Base-by-base conservation (phyloP, 495 filamentous ascomycete species). In the Penicillium simplicissimum region DNA sequence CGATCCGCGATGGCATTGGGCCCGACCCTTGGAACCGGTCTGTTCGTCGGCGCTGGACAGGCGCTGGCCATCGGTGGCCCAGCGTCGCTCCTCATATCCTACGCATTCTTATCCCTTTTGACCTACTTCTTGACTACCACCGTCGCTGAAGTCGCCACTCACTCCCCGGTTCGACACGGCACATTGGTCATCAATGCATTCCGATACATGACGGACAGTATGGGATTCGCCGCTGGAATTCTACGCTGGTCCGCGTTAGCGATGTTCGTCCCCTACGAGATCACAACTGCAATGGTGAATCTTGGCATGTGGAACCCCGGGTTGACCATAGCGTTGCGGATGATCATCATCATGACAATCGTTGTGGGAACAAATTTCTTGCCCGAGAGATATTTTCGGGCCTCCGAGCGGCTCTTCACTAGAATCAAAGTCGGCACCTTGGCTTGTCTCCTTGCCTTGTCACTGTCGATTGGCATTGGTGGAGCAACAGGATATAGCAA, bases 201-300 rank as follows among this genome's bases (percentile, higher is more conserved):
- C 62, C 79, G 75, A 48, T 84, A 85, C 60, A 73, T 80, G 36
- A 79, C 76, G n/a, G 71, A 67, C 48, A 81, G 77, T 54, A 38
- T 85, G 23, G 84, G 80, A 14, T 77, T 80, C 53, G 73, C 88
- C n/a, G 72, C 87, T n/a, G 83, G 84, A 3, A 85, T 78, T 75
- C 80, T 82, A 43, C 85, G 82, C 52, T 87, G 85, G 82, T 82
- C 79, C 57, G 74, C 78, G 34, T 71, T 80, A 64, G 85, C 90
- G 48, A 90, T 96, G 67, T 76, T 90, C 55, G 87, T 91, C 4
- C 76, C 78, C 4, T 80, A 77, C 58, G 93, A 97, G 72, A 88
- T 95, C 48, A 89, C 94, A 38, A 87, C 91, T 3, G 92, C 91
- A 23, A 88, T 92, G 60, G 86, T 96, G 57, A 96, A 90, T 31